Evolutionary conservation across 2,329 filamentous ascomycete genomes (phyloP).

Genomic region (Claviceps fusiformis): DNA sequence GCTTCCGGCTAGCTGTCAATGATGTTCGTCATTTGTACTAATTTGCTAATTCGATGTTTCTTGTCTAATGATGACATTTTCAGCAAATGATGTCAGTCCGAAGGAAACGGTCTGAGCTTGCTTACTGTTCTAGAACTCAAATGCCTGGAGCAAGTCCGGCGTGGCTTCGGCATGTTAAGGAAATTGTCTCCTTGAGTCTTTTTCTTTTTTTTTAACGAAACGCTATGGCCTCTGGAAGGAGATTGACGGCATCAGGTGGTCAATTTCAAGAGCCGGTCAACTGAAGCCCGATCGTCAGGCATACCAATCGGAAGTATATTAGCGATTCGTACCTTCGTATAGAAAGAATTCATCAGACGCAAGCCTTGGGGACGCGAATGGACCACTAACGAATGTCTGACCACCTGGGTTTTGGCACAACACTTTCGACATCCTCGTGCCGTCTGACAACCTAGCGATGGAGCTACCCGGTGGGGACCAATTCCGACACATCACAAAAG

Average conservation of each 20-base stretch:
- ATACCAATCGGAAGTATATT: not conserved
- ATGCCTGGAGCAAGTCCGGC: not conserved
- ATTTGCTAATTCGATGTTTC: no score
- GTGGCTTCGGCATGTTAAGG: not conserved
- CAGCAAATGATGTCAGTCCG: not conserved
- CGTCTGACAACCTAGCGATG: not conserved
- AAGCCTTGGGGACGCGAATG: not conserved
- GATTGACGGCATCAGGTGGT: not conserved
- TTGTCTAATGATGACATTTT: not conserved
- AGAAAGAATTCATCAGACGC: not conserved
- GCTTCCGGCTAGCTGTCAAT: not conserved
- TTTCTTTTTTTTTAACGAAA: not conserved
- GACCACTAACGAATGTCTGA: not conserved
- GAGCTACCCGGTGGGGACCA: not conserved
- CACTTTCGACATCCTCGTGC: not conserved
- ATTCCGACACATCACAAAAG: constrained; percentile 4
- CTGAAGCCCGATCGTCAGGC: not conserved
- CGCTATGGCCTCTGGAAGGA: not conserved
- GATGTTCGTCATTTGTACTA: not conserved
- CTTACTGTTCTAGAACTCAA: not conserved
- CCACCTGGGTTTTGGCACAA: not conserved
- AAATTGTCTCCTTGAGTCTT: not conserved
- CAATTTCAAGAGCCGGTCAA: not conserved
- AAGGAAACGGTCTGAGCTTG: not conserved
- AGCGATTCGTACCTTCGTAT: not conserved